phyloP scores from a whole-genome alignment of 1,284 basidiomycete species.

The Sutorius eximius region DNA sequence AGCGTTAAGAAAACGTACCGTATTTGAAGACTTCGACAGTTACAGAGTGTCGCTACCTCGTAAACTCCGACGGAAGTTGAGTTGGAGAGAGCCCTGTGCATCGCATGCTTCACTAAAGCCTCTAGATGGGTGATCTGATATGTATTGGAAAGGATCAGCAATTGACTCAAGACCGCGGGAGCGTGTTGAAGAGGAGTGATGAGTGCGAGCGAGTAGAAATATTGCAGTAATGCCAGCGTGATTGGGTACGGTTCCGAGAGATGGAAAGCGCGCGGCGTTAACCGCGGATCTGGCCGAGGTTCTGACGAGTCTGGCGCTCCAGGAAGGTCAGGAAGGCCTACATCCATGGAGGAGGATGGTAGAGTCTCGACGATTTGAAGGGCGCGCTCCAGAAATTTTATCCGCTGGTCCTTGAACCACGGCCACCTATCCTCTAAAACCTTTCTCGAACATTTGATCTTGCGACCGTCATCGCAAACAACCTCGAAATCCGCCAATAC shows the following conservation, averaged over 20 bases:
- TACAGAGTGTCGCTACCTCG: slow-evolving; percentile 90
- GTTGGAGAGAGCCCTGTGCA: slow-evolving; percentile 85
- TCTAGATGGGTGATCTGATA: slow-evolving; percentile 81
- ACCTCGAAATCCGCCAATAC: slow-evolving; percentile 86
- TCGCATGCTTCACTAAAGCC: slow-evolving; percentile 83
- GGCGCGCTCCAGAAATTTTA: slow-evolving; percentile 56
- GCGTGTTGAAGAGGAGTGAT: slow-evolving; percentile 89
- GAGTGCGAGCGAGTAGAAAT: slow-evolving; percentile 86
- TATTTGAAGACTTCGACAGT: slow-evolving; percentile 85
- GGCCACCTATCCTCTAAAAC: slow-evolving; percentile 87
- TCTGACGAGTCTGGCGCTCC: slow-evolving; percentile 46
- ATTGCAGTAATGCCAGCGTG: slow-evolving; percentile 86
- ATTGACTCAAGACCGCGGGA: slow-evolving; percentile 83
- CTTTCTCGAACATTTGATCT: slow-evolving; percentile 78
- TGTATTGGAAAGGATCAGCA: slow-evolving; percentile 81
- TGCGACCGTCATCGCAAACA: slow-evolving; percentile 86
- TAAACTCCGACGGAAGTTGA: slow-evolving; percentile 87
- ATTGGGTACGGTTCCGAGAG: slow-evolving; percentile 90
- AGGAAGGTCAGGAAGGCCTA: slow-evolving; percentile 58
- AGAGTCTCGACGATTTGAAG: slow-evolving; percentile 54
- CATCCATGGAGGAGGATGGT: slow-evolving; percentile 56
- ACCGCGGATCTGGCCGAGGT: slow-evolving; percentile 64
- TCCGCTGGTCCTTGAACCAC: slow-evolving; percentile 83
- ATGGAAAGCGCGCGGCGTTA: slow-evolving; percentile 76
- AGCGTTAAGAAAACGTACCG: slow-evolving; percentile 47